Evolutionary conservation across 441 rosid genomes (phyloP).

Genomic region (Corymbia citriodora): DNA sequence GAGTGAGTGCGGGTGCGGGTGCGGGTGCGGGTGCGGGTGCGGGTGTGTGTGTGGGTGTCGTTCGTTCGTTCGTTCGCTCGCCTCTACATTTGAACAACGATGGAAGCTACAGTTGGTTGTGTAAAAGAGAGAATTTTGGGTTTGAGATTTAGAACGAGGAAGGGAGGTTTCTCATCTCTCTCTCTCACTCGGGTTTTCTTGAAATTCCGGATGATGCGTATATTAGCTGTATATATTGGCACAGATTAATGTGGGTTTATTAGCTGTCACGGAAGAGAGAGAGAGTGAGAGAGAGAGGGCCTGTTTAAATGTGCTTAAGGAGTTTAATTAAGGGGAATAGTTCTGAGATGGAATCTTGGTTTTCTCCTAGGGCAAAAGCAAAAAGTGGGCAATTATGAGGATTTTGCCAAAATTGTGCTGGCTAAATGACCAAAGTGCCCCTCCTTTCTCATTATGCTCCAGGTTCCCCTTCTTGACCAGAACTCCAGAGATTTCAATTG

Average conservation of each 20-base stretch:
- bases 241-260: background rate
- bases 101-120: background rate
- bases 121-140: background rate
- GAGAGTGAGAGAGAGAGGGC: background rate
- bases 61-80: background rate
- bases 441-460: background rate
- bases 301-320: background rate
- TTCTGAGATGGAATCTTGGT: background rate
- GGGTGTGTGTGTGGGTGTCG: no score
- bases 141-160: background rate
- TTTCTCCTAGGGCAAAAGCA: background rate
- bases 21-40: no score
- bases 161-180: background rate
- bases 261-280: background rate
- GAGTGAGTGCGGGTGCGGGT: background rate
- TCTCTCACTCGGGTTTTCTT: background rate
- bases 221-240: background rate
- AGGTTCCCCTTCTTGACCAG: background rate
- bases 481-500: background rate
- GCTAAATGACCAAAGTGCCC: background rate
- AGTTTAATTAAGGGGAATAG: background rate
- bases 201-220: background rate
- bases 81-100: background rate
- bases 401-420: background rate
- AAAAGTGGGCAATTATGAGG: background rate